These are phyloP conservation scores for Diaporthe citriasiana DNA, from an alignment of 2,329 filamentous ascomycete genomes.

Conservation along the genomic window DNA sequence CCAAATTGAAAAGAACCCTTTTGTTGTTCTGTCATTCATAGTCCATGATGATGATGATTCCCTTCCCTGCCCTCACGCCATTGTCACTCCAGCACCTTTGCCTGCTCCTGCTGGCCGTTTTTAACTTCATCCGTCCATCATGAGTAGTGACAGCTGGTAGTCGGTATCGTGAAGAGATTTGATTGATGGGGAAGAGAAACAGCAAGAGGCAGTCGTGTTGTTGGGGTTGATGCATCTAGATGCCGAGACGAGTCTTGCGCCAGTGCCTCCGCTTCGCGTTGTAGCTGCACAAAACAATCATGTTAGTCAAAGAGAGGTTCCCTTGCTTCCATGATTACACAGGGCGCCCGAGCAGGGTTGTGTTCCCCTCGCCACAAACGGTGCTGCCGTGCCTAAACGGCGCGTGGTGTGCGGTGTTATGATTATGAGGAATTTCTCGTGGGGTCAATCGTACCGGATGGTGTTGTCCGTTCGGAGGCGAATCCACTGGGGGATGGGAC, in stretches of 20 bases:
- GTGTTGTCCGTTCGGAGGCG: conserved; percentile 98
- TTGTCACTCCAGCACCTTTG: conserved; percentile 28
- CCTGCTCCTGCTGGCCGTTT: conserved; percentile 33
- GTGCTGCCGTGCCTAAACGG: not conserved
- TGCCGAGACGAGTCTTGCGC: conserved; percentile 99
- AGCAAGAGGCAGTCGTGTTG: conserved; percentile 41
- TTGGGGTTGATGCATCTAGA: conserved; percentile 79
- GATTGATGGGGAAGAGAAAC: conserved; percentile 46
- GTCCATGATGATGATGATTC: conserved; percentile 39
- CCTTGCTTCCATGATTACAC: conserved; percentile 8
- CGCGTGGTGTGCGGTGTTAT: not conserved
- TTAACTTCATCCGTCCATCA: conserved; percentile 37
- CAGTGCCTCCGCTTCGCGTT: conserved; percentile 99
- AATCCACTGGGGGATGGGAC: conserved; percentile 99
- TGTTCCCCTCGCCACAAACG: not conserved
- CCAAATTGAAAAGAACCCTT: conserved; percentile 32
- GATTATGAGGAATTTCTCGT: conserved; percentile 17
- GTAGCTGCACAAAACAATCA: conserved; percentile 76
- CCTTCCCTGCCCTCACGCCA: conserved; percentile 33
- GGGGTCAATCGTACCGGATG: conserved; percentile 84
- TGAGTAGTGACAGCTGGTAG: conserved; percentile 44
- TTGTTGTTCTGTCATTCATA: conserved; percentile 41
- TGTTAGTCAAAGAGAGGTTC: conserved; percentile 34
- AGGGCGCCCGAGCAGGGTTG: not conserved
- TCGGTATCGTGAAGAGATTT: conserved; percentile 38